phyloP scores from a whole-genome alignment of 2,329 filamentous ascomycete genomes.

The Penicillium vulpinum region DNA sequence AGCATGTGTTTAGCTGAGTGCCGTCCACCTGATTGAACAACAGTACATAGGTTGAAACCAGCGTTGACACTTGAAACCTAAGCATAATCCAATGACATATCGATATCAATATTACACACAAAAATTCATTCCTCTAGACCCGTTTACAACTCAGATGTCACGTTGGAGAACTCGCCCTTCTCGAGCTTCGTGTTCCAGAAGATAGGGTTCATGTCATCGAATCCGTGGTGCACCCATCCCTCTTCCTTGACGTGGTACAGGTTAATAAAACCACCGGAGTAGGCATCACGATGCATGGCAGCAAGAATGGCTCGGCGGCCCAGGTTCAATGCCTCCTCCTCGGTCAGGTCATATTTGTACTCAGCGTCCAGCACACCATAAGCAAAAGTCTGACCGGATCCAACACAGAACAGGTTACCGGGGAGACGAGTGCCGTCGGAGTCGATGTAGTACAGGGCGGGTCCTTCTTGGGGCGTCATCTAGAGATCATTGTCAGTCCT shows the following conservation, averaged over 20 bases:
- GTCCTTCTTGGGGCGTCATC: constrained; percentile 76
- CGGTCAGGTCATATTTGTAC: constrained; percentile 84
- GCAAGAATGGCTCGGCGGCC: constrained; percentile 91
- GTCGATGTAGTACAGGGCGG: constrained; percentile 98
- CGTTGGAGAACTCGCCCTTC: constrained; percentile 97
- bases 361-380: constrained; percentile 97
- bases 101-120: constrained; percentile 21
- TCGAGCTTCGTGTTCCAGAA: constrained; percentile 99
- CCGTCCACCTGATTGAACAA: background rate
- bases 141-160: constrained; percentile 67
- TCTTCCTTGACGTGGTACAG: constrained; percentile 98
- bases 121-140: constrained; percentile 8
- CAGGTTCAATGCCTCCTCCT: constrained; percentile 86
- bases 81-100: constrained; percentile 13
- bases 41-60: background rate
- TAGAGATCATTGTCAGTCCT: constrained; percentile 13
- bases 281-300: constrained; percentile 96
- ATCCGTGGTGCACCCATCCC: constrained; percentile 98
- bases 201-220: constrained; percentile 96
- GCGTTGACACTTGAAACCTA: background rate
- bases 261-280: constrained; percentile 98
- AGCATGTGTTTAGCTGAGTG: background rate
- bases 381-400: constrained; percentile 96
- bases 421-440: constrained; percentile 89
- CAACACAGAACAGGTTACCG: constrained; percentile 97